Percentiles rank a stretch among this genome's conserved stretches.
Conservation (phyloP, 2,329 filamentous ascomycete species). For the Coniochaeta prunicola region DNA sequence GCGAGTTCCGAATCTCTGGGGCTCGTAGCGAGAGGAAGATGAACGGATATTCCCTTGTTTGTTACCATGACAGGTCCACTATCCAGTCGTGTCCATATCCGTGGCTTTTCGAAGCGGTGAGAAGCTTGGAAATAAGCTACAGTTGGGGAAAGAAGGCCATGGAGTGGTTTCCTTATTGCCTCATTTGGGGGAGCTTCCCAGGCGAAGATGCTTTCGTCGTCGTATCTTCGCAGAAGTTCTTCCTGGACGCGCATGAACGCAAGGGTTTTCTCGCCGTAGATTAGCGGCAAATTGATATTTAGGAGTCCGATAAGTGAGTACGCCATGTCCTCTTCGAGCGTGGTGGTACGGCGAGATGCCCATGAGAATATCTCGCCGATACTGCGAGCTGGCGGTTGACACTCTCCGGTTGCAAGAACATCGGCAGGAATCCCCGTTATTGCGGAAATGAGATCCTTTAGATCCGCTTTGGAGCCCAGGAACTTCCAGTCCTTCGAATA, state of each 20-base stretch:
- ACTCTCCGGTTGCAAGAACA: not conserved
- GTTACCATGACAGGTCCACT: not conserved
- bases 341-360: conserved; percentile 15
- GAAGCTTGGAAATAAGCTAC: not conserved
- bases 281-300: conserved; percentile 18
- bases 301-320: conserved; percentile 20
- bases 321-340: conserved; percentile 16
- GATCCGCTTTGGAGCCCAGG: not conserved
- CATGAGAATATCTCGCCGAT: conserved; percentile 13
- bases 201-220: not conserved
- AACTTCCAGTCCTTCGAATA: not conserved
- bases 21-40: not conserved
- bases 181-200: not conserved
- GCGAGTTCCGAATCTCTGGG: not conserved
- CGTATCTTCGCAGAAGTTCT: not conserved
- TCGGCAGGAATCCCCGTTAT: not conserved
- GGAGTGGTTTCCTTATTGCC: not conserved
- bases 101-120: not conserved
- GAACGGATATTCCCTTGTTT: not conserved
- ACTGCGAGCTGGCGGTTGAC: not conserved
- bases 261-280: conserved; percentile 15
- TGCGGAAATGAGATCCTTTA: not conserved
- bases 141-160: not conserved
- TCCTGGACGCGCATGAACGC: not conserved
- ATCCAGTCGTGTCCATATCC: not conserved